A percentile compares a stretch with the other conserved stretches of the same genome.
phyloP scores from a whole-genome alignment of 176 grass and related monocot species.

The Oryza australiensis region DNA sequence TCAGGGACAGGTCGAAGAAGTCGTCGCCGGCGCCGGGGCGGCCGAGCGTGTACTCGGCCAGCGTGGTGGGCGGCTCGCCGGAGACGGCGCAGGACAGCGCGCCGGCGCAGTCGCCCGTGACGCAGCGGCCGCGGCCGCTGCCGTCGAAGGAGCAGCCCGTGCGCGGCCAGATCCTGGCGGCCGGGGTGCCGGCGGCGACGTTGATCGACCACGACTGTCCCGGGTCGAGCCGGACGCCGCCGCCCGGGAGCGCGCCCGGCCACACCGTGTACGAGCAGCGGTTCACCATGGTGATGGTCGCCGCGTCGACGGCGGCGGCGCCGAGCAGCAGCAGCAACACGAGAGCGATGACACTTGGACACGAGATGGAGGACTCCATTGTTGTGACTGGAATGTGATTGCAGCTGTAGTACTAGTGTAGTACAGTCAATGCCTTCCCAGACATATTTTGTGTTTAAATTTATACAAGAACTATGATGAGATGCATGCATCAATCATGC shows the following conservation, averaged over 20 bases:
- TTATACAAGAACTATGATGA: too few relatives aligned
- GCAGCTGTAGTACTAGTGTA: too few relatives aligned
- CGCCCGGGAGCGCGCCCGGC: conserved; percentile 48
- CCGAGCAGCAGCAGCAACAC: background rate
- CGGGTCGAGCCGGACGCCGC: conserved; percentile 35
- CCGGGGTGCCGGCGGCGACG: conserved; percentile 25
- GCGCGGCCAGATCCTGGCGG: conserved; percentile 52
- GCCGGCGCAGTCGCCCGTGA: conserved; percentile 56
- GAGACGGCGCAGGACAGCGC: conserved; percentile 44
- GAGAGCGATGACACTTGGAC: background rate
- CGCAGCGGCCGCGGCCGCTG: conserved; percentile 40
- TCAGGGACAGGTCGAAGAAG: conserved; percentile 44
- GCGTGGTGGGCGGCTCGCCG: conserved; percentile 50
- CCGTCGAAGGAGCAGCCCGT: conserved; percentile 56
- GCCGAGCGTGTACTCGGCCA: conserved; percentile 46
- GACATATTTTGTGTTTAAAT: too few relatives aligned
- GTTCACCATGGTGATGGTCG: conserved; percentile 55
- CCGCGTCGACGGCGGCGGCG: conserved; percentile 6
- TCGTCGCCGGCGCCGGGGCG: conserved; percentile 6
- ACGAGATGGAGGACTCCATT: too few relatives aligned
- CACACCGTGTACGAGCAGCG: conserved; percentile 51
- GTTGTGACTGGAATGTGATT: too few relatives aligned
- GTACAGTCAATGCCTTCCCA: too few relatives aligned
- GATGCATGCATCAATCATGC: too few relatives aligned
- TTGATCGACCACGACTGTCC: conserved; percentile 40